Evolutionary conservation across 805 yeast species (phyloP).

Genomic region (Deakozyma indianensis): DNA sequence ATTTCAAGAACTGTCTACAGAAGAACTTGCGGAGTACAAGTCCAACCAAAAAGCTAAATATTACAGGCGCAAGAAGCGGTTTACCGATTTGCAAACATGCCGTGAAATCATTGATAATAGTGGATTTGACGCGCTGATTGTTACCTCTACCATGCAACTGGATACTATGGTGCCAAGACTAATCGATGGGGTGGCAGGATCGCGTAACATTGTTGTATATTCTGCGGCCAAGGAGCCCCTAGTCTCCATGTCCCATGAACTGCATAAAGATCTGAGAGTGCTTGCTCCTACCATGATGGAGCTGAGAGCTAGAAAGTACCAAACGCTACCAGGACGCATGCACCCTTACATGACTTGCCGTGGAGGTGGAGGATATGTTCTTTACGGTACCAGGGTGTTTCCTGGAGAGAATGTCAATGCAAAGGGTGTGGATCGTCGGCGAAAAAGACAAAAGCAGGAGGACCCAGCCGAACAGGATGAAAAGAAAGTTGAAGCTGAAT

Average conservation of each 20-base stretch:
- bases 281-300: constrained; percentile 76
- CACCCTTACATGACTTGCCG: constrained; percentile 93
- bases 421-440: constrained; percentile 44
- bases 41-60: constrained; percentile 52
- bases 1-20: constrained; percentile 27
- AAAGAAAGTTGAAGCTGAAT: not conserved
- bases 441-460: constrained; percentile 19
- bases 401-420: constrained; percentile 60
- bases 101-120: constrained; percentile 31
- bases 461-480: constrained; percentile 6
- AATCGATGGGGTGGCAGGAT: constrained; percentile 59
- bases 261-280: constrained; percentile 52
- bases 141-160: constrained; percentile 59
- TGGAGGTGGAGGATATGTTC: constrained; percentile 81
- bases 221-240: constrained; percentile 69
- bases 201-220: constrained; percentile 76
- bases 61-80: constrained; percentile 44
- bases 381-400: constrained; percentile 64
- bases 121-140: constrained; percentile 61
- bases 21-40: constrained; percentile 40
- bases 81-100: constrained; percentile 25
- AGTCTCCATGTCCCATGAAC: constrained; percentile 56
- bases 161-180: constrained; percentile 49
- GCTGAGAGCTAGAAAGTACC: constrained; percentile 72
- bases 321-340: constrained; percentile 83